Percentiles rank a stretch among this genome's conserved stretches.
phyloP scores from a whole-genome alignment of 2,329 filamentous ascomycete genomes.

The Tolypocladium sp. region DNA sequence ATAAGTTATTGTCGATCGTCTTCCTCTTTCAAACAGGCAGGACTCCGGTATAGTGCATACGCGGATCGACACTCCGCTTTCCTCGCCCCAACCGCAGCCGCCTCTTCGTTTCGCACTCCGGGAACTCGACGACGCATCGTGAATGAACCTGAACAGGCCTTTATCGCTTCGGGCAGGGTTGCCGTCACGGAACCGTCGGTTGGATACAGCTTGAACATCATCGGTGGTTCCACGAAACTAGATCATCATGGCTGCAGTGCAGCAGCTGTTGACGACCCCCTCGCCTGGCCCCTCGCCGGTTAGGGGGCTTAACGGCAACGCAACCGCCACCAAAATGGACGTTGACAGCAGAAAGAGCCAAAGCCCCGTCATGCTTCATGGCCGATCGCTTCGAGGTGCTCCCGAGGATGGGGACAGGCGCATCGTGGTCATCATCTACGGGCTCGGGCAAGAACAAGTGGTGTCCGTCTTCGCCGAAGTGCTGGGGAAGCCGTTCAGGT shows the following conservation, averaged over 20 bases:
- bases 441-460: constrained; percentile 62
- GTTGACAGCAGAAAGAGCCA: constrained; percentile 25
- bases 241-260: constrained; percentile 26
- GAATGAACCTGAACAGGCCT: neutral
- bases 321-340: constrained; percentile 16
- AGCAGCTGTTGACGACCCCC: constrained; percentile 24
- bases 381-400: constrained; percentile 33
- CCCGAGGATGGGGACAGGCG: constrained; percentile 45
- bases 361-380: constrained; percentile 22
- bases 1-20: neutral
- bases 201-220: neutral
- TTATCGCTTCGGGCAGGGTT: neutral
- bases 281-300: constrained; percentile 17
- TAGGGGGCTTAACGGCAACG: constrained; percentile 13
- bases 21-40: neutral
- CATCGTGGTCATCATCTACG: constrained; percentile 59
- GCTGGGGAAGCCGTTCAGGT: constrained; percentile 61
- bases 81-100: neutral
- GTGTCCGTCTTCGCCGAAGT: constrained; percentile 70
- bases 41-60: neutral
- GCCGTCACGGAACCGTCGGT: neutral
- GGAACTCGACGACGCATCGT: neutral
- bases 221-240: neutral
- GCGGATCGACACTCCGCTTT: neutral
- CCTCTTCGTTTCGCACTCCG: neutral